Evolutionary conservation across 345 rosid species (phyloP).

Genomic region (Eucalyptus sp.): DNA sequence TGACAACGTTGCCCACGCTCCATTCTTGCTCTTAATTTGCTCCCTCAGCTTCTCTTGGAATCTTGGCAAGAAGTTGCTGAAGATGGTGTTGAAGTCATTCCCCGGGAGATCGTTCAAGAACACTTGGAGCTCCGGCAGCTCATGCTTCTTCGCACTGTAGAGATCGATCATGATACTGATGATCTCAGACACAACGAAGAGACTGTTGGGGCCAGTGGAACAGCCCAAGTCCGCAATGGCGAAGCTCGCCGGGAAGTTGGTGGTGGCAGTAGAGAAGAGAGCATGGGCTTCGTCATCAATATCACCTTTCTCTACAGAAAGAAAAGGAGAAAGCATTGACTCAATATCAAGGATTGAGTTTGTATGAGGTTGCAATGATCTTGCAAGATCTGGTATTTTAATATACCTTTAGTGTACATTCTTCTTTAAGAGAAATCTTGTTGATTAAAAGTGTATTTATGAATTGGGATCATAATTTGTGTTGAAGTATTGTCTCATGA

Average conservation of each 20-base stretch:
- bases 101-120: constrained; percentile 44
- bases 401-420: background rate
- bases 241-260: background rate
- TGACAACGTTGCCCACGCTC: background rate
- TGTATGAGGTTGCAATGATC: background rate
- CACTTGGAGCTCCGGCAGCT: constrained; percentile 26
- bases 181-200: background rate
- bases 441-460: background rate
- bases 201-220: background rate
- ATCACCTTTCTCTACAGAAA: background rate
- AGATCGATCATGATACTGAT: constrained; percentile 1
- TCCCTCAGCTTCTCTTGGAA: background rate
- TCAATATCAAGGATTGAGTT: background rate
- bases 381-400: background rate
- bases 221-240: background rate
- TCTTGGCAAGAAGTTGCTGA: background rate
- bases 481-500: too few relatives aligned
- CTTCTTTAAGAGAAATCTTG: background rate
- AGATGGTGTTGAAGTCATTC: constrained; percentile 23
- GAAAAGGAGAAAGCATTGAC: background rate
- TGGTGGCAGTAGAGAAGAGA: background rate
- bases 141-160: background rate
- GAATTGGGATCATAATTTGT: background rate
- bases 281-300: background rate
- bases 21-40: background rate